Evolutionary conservation across 2,329 filamentous ascomycete species (phyloP).

Genomic region (Colletotrichum lindemuthianum): DNA sequence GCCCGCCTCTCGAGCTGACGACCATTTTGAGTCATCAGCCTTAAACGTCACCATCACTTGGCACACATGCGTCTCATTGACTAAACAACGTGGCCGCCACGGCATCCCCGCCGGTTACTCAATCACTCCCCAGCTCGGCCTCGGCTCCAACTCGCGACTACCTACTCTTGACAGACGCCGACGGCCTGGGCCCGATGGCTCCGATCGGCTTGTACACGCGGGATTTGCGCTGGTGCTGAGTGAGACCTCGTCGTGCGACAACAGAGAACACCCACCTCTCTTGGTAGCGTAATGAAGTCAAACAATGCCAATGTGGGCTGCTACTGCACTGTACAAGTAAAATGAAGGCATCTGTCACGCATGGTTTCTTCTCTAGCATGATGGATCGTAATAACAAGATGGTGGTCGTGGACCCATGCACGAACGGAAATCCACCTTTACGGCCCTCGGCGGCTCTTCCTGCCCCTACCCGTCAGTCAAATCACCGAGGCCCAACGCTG

Average conservation of each 20-base stretch:
- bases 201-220: too few species aligned
- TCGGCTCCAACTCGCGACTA: conserved; percentile 1
- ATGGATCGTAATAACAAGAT: conserved; percentile 10
- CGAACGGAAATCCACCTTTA: conserved; percentile 5
- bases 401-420: conserved; percentile 15
- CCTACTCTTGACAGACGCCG: too few species aligned
- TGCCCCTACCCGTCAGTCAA: not conserved
- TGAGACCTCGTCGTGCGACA: too few species aligned
- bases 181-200: too few species aligned
- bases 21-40: conserved; percentile 27
- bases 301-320: too few species aligned
- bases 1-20: not conserved
- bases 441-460: not conserved
- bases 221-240: too few species aligned
- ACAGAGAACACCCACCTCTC: too few species aligned
- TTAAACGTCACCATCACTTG: conserved; percentile 32
- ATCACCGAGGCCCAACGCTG: conserved; percentile 22
- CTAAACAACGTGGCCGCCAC: conserved; percentile 17
- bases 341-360: too few species aligned
- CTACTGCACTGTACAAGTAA: too few species aligned
- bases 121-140: conserved; percentile 3
- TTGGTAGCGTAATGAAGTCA: too few species aligned
- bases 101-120: conserved; percentile 20
- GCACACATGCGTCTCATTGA: conserved; percentile 18
- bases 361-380: not conserved